A percentile compares a stretch with the other conserved stretches of the same genome.
phyloP scores from a whole-genome alignment of 805 yeast genomes.

The Zygosaccharomyces gambellarensis region DNA sequence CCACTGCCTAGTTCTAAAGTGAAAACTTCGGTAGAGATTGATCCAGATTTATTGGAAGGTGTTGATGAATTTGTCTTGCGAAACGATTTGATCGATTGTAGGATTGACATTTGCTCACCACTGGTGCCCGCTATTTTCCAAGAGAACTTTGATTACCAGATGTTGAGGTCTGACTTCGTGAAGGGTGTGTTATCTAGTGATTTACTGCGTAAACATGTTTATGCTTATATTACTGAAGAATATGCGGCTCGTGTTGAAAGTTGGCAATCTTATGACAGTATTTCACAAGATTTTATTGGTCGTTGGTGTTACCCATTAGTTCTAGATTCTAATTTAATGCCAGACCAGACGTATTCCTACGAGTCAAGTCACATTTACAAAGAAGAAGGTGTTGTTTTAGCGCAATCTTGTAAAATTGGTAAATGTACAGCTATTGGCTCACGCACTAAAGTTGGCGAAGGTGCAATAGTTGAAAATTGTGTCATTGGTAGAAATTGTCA shows the following conservation, averaged over 20 bases:
- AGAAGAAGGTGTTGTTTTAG: conserved; percentile 81
- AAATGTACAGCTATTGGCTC: conserved; percentile 80
- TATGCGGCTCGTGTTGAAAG: conserved; percentile 96
- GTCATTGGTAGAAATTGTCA: conserved; percentile 82
- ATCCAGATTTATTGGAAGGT: conserved; percentile 73
- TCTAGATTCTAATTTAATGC: conserved; percentile 75
- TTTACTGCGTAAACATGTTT: conserved; percentile 82
- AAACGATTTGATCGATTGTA: conserved; percentile 94
- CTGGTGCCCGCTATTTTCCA: conserved; percentile 93
- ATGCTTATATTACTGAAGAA: conserved; percentile 76
- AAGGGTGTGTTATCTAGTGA: conserved; percentile 89
- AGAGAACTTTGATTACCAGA: conserved; percentile 93
- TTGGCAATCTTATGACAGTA: conserved; percentile 88
- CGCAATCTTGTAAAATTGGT: conserved; percentile 86
- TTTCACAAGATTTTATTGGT: conserved; percentile 82
- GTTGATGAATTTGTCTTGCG: conserved; percentile 74
- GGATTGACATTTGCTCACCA: conserved; percentile 91
- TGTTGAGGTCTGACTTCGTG: conserved; percentile 79
- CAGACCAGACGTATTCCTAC: conserved; percentile 69
- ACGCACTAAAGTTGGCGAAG: conserved; percentile 70
- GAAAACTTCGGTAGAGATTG: conserved; percentile 55
- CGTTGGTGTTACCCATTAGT: conserved; percentile 92
- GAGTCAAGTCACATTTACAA: conserved; percentile 85
- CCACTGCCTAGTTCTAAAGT: conserved; percentile 48
- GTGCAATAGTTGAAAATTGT: conserved; percentile 58